These are phyloP conservation scores for Candida palmyrensis DNA, from an alignment of 805 yeast genomes.

Conservation along the genomic window DNA sequence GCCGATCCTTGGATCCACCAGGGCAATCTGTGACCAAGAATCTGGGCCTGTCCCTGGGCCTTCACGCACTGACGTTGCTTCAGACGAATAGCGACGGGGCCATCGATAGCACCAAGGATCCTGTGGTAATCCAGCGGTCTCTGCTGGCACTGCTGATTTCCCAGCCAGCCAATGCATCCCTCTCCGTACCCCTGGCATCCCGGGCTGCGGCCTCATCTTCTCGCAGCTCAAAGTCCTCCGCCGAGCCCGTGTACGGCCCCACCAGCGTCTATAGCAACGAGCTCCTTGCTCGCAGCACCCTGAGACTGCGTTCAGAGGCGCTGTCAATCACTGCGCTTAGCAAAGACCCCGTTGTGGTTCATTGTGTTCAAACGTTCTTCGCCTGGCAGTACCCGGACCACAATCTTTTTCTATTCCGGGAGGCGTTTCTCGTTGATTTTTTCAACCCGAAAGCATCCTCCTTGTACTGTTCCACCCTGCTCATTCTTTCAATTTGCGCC, in stretches of 20 bases:
- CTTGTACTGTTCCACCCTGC: constrained; percentile 50
- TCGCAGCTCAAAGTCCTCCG: constrained; percentile 13
- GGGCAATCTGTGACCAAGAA: not conserved
- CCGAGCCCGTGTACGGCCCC: constrained; percentile 37
- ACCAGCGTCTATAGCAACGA: constrained; percentile 39
- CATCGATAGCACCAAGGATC: not conserved
- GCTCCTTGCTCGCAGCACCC: constrained; percentile 12
- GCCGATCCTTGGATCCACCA: not conserved
- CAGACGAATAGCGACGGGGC: too few species aligned
- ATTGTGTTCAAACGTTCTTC: constrained; percentile 43
- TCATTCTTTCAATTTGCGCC: constrained; percentile 54
- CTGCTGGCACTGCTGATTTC: not conserved
- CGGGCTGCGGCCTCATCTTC: too few species aligned
- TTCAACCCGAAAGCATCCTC: constrained; percentile 49
- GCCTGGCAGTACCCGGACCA: constrained; percentile 65
- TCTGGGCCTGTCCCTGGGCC: too few species aligned
- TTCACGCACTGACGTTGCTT: too few species aligned
- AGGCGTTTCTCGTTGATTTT: constrained; percentile 56
- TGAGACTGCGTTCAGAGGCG: constrained; percentile 7
- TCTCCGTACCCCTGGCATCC: too few species aligned
- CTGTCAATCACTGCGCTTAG: constrained; percentile 20
- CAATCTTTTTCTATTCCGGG: constrained; percentile 58
- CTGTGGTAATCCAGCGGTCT: not conserved
- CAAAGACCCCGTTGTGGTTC: constrained; percentile 29
- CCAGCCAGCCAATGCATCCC: too few species aligned